Evolutionary conservation across 345 rosid species (phyloP), one percentile per base, ranked within the genome.

Genomic region (Salix udensis): DNA sequence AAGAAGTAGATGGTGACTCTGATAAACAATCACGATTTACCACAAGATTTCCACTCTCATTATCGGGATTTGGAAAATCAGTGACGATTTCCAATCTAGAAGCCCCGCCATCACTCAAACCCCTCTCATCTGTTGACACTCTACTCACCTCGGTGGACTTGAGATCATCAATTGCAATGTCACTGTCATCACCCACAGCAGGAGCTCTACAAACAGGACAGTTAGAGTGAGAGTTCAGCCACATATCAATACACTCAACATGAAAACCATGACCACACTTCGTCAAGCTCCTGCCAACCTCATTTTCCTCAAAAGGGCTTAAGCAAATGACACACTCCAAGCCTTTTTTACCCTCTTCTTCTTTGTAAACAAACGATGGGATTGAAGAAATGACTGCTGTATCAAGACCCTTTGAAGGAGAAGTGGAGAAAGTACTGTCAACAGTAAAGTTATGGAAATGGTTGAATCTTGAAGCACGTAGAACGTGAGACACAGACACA

Each of bases 181-280:
- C 77, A 11, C 66, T 77, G 9, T 68, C 85, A 44, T 68, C 85
- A 44, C 34, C 77, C 6, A 77, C 73, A 13, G 83, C 81, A 66
- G 85, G 81, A 74, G 86, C 85, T 74, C 98, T 80, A 78, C 98
- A 94, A 39, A 87, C 81, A 66, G 98, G 98, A 67, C 98, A 94
- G 53, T 80, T 90, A 1, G 88, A 73, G 73, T 91, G 92, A 73
- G 92, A 91, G 28, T 81, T 79, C 72, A 94, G 73, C 98, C 98
- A 94, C 89, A 84, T 92, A 36, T 92, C 97, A 52, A 94, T 88
- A 70, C 97, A 94, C 73, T 90, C 92, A 26, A 90, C 87, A 50
- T 92, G 98, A 74, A 94, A 94, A 42, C 79, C 79, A 74, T 94
- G 98, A 23, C 90, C 91, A 42, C 98, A 94, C 2, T 73, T 88